Conservation (phyloP, 225 moss, liverwort and hornwort species). For the Sphagnum contortum region DNA sequence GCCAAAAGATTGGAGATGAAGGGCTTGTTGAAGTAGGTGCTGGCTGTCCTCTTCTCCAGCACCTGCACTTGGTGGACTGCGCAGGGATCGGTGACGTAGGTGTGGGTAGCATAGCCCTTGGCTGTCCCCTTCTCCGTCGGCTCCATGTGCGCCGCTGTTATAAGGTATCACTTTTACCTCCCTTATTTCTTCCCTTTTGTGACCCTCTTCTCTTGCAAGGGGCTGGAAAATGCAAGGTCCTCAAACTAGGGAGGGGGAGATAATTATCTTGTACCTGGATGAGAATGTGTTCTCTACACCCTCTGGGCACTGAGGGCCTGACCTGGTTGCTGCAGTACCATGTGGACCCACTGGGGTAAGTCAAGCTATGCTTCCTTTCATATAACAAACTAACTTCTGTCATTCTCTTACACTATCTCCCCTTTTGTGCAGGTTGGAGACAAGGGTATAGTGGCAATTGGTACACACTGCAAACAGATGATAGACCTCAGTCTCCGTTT, state of each 20-base stretch:
- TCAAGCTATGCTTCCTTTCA: no score
- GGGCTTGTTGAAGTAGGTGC: conserved; percentile 69
- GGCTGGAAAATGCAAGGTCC: no score
- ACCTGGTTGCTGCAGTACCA: no score
- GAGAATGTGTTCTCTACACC: no score
- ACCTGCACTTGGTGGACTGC: conserved; percentile 62
- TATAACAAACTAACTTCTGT: no score
- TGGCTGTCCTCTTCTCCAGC: conserved; percentile 53
- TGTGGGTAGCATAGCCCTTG: conserved; percentile 53
- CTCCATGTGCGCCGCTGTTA: conserved; percentile 67
- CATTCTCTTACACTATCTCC: no score
- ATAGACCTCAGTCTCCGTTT: conserved; percentile 60
- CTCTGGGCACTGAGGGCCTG: no score
- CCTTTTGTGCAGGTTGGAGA: conserved; percentile 44
- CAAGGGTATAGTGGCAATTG: conserved; percentile 55
- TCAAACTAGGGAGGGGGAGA: no score
- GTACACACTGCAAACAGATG: conserved; percentile 53
- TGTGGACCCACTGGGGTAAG: no score
- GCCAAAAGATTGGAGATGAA: conserved; percentile 67
- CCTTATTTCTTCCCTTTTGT: background rate
- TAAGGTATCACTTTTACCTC: conserved; percentile 26
- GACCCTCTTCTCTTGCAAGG: background rate
- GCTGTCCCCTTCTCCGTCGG: conserved; percentile 47
- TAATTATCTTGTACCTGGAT: no score
- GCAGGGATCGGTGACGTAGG: conserved; percentile 56